Evolutionary conservation across 352 stramenopile species (phyloP).

Genomic region (Globisporangium apiculatum): DNA sequence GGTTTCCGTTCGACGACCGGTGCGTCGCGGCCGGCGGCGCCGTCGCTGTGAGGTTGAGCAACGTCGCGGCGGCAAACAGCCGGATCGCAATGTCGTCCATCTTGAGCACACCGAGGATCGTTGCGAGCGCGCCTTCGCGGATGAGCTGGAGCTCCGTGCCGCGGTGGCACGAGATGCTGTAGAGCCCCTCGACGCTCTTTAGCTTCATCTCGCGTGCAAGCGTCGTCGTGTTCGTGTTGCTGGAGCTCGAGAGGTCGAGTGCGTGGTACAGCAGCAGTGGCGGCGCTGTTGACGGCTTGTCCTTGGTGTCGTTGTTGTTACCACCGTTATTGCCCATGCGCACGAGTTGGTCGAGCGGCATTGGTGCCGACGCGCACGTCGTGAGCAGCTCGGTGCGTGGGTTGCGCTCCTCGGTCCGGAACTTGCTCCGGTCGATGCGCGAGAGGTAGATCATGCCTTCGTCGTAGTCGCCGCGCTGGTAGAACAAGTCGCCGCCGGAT

Average conservation of each 20-base stretch:
- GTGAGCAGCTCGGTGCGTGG: constrained; percentile 47
- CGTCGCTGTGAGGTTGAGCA: constrained; percentile 58
- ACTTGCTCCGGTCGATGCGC: constrained; percentile 66
- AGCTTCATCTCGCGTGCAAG: constrained; percentile 69
- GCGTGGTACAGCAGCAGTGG: constrained; percentile 20
- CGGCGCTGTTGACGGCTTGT: not conserved
- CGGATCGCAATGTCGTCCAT: constrained; percentile 59
- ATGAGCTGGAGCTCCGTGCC: constrained; percentile 75
- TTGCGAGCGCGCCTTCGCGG: constrained; percentile 51
- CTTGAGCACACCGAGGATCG: constrained; percentile 56
- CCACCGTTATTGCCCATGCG: constrained; percentile 21
- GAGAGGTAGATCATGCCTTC: constrained; percentile 84
- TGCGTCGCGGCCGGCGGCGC: constrained; percentile 4
- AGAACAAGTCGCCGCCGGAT: constrained; percentile 75
- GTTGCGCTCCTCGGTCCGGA: constrained; percentile 47
- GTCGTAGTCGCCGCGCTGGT: constrained; percentile 78
- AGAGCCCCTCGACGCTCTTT: constrained; percentile 68
- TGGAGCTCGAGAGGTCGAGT: constrained; percentile 11
- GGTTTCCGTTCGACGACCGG: constrained; percentile 1
- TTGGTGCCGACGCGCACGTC: constrained; percentile 29
- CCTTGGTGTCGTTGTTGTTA: not conserved
- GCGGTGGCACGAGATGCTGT: constrained; percentile 69
- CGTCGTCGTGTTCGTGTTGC: constrained; percentile 15
- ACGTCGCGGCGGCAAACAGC: constrained; percentile 56
- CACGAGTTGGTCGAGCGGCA: constrained; percentile 40